phyloP scores from a whole-genome alignment of 139 green algal species.

The Mesotaenium endlicherianum region DNA sequence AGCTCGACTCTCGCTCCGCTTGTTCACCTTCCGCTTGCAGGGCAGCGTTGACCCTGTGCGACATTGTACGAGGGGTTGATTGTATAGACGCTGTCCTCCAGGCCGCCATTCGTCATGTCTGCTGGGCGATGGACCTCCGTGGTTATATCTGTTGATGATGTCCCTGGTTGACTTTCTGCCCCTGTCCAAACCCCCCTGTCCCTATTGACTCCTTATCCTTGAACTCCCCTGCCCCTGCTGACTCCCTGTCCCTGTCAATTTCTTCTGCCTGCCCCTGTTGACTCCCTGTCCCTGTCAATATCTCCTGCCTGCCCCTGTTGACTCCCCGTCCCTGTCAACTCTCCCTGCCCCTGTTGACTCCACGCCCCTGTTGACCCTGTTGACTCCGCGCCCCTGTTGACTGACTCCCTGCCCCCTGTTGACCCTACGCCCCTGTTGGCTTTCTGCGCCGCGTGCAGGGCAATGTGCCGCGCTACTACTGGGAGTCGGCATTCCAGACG shows the following conservation, averaged over 20 bases:
- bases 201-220: not conserved
- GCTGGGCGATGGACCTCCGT: too few relatives aligned
- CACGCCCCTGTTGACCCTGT: not conserved
- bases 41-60: too few relatives aligned
- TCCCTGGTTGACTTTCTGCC: not conserved
- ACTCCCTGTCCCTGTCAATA: slow-evolving; percentile 2
- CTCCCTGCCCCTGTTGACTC: not conserved
- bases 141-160: too few relatives aligned
- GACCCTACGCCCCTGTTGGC: too few relatives aligned
- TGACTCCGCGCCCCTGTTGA: not conserved
- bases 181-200: not conserved
- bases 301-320: not conserved
- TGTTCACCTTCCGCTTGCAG: too few relatives aligned
- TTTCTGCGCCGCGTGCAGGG: too few relatives aligned
- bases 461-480: slow-evolving; percentile 34
- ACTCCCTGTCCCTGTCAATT: not conserved
- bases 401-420: too few relatives aligned
- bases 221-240: not conserved
- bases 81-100: too few relatives aligned
- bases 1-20: too few relatives aligned
- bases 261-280: not conserved
- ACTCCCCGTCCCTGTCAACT: slow-evolving; percentile 8
- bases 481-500: slow-evolving; percentile 15
- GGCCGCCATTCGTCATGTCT: too few relatives aligned
- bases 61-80: too few relatives aligned